These are phyloP conservation scores for Begonia masoniana DNA, from an alignment of 306 rosid species.

Conservation along the genomic window DNA sequence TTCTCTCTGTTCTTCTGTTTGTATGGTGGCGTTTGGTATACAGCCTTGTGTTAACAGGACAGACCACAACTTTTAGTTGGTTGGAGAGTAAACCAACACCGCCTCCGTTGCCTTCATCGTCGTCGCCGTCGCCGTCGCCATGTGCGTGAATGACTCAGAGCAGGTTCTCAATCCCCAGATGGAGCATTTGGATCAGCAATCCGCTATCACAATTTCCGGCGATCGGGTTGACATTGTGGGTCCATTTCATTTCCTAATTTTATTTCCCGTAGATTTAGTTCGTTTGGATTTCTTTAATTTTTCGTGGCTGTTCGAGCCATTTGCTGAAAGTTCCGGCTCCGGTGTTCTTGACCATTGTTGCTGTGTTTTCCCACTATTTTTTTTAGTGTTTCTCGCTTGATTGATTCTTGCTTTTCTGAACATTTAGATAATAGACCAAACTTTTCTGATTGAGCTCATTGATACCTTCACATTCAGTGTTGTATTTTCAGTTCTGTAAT, in stretches of 20 bases:
- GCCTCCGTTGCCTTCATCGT: not conserved
- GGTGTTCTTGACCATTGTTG: no score
- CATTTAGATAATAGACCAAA: no score
- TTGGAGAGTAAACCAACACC: slow-evolving; percentile 21
- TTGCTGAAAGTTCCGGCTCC: no score
- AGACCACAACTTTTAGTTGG: slow-evolving; percentile 23
- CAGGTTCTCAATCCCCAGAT: slow-evolving; percentile 41
- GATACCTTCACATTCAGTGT: no score
- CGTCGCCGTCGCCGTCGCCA: slow-evolving; percentile 19
- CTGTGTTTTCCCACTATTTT: no score
- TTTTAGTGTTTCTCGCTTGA: no score
- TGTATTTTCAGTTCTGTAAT: no score
- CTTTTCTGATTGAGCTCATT: no score
- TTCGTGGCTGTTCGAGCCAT: no score
- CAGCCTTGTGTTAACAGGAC: slow-evolving; percentile 3
- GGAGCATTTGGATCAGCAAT: slow-evolving; percentile 15
- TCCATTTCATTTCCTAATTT: slow-evolving; percentile 46
- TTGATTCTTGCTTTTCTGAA: no score
- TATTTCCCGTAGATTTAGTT: not conserved
- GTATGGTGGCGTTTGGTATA: slow-evolving; percentile 3
- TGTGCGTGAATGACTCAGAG: slow-evolving; percentile 70
- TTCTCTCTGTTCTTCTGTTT: slow-evolving; percentile 13
- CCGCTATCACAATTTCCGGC: slow-evolving; percentile 28
- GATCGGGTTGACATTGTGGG: slow-evolving; percentile 17
- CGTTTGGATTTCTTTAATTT: no score